Evolutionary conservation across 106 monocot species (phyloP), one percentile per base, ranked within the genome.

Genomic region (Dendrobium nobile): DNA sequence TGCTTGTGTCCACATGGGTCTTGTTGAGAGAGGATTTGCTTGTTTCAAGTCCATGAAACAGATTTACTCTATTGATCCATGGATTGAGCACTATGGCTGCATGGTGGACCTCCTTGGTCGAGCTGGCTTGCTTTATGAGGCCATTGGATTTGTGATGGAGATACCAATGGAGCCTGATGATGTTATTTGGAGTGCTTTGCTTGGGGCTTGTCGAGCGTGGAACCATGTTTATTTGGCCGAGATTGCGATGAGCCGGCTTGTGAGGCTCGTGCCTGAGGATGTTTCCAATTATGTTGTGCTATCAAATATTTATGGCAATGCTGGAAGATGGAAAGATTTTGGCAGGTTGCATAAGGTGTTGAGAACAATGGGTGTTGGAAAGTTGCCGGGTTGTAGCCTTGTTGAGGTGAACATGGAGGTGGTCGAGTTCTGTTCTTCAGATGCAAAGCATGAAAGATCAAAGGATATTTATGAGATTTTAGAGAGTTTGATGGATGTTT

Each of bases 1-100:
- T 72, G 93, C 93, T 48, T 91, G 91, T 68, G 83, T 43, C 44
- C 89, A 93, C 47, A 44, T 85, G 42, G 93, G 91, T 22, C 73
- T 86, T 56, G 87, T 89, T 27, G 74, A 83, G 8, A 72, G 59
- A 26, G 93, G 89, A 18, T 75, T 86, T n/a, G 18, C 19, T 22
- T 82, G 79, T 72, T 91, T 91, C 54, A 84, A 79, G 22, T 82
- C 77, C 43, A 93, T 93, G 89, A 41, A 47, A 2, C 40, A 82
- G 24, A 79, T 79, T 7, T 84, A 82, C 82, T 58, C 26, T 4
- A 82, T 93, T 5, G 42, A 73, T 45, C 91, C 91, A 5, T 83
- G 81, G 87, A 86, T 89, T 0, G 91, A 89, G 81, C 93, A 93
- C 27, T 93, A 9, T 84, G 24, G 82, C 26, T 56, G 56, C 40